Evolutionary conservation across 495 filamentous ascomycete species (phyloP).

Genomic region (Hypoxylon intermedium): DNA sequence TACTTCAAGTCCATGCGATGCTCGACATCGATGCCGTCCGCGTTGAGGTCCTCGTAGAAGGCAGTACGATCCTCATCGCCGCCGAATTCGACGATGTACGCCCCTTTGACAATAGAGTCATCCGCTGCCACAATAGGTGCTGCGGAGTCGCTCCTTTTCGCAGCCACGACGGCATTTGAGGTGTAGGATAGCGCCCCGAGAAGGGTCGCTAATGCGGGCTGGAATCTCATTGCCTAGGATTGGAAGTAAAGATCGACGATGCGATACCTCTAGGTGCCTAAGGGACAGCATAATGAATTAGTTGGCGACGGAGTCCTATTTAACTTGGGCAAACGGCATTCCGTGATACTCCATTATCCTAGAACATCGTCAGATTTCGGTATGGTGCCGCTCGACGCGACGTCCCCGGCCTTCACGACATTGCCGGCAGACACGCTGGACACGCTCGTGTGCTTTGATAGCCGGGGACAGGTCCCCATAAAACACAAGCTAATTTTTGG

Average conservation of each 20-base stretch:
- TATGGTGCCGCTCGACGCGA: not conserved
- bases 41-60: not conserved
- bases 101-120: constrained; percentile 7
- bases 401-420: not conserved
- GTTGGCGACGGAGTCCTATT: not conserved
- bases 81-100: constrained; percentile 19
- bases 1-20: not conserved
- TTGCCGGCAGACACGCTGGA: constrained; percentile 1
- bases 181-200: constrained; percentile 1
- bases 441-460: constrained; percentile 1
- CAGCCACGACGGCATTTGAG: not conserved
- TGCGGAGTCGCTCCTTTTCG: not conserved
- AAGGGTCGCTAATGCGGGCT: not conserved
- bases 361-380: not conserved
- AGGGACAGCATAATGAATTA: not conserved
- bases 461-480: constrained; percentile 5
- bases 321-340: not conserved
- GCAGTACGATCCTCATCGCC: not conserved
- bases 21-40: not conserved
- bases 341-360: too few relatives aligned
- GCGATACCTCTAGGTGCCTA: not conserved
- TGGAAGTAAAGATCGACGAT: not conserved
- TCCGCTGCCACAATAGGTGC: not conserved
- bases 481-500: constrained; percentile 5
- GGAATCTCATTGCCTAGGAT: not conserved